Evolutionary conservation across 1,284 basidiomycete genomes (phyloP), one percentile per base, ranked within the genome.

Genomic region (Naganishia albida): DNA sequence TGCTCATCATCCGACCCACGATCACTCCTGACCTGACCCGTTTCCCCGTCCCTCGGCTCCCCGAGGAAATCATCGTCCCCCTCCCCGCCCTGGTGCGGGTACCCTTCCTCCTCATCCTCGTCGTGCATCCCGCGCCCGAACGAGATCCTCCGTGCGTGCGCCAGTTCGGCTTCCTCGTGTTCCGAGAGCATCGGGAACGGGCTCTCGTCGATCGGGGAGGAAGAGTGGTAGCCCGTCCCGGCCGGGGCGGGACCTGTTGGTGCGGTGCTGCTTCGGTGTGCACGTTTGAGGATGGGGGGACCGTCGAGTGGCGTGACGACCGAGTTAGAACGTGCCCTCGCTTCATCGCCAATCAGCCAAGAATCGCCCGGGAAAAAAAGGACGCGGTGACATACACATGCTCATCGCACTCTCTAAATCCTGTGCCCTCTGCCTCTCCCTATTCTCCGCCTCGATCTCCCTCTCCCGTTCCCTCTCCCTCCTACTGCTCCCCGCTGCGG

Each of bases 131-230:
- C 52, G 7, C 39, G 26, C 3, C 63, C 64, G 62, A 74, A 72
- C 13, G 70, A 62, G 51, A 68, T 57, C 42, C 70, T 66, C 52
- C 75, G 65, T 1, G 78, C 78, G 23, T 77, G 73, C 42, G 76
- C 69, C 72, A 80, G 74, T 62, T 77, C 77, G 3, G 74, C 75
- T 65, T 80, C 79, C 69, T 80, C 78, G 2, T 74, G 68, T 26
- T 77, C 75, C 10, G 75, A 77, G 12, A 80, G 70, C 75, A 77
- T 77, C 0, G 77, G 75, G 63, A 80, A 80, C 15, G 74, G 70
- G 10, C 70, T 57, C 62, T 79, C 78, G 25, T 78, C 75, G 48
- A 78, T 78, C 8, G 75, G 75, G 1, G 73, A 75, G 10, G 72
- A 70, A 12, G 74, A 72, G 20, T 69, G 71, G 64, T 71, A 74